These are phyloP conservation scores for Rhizopogon vinicolor DNA, from an alignment of 768 basidiomycete species.

Conservation along the genomic window DNA sequence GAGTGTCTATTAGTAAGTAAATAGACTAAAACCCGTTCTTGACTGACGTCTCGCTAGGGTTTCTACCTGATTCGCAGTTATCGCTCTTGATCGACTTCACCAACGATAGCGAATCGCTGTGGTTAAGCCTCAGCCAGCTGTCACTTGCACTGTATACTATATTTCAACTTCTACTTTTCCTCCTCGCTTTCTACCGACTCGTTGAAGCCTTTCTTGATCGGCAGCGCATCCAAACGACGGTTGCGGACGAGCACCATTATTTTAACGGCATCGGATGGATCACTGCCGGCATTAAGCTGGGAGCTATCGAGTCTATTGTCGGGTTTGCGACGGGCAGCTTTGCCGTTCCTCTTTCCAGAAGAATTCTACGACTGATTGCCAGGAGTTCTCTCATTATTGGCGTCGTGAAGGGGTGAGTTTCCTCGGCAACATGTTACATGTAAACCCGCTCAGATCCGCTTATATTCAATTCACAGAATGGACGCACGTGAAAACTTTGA, in stretches of 20 bases:
- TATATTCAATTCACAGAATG: conserved; percentile 24
- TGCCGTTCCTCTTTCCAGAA: conserved; percentile 46
- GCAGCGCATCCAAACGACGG: conserved; percentile 44
- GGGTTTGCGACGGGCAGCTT: conserved; percentile 60
- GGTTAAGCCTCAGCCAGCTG: conserved; percentile 55
- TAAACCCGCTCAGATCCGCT: background rate
- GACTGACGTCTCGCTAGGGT: background rate
- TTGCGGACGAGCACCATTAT: conserved; percentile 40
- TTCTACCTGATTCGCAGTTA: conserved; percentile 1
- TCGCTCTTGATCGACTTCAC: conserved; percentile 39
- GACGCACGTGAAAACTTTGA: conserved; percentile 52
- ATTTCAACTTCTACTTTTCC: conserved; percentile 57
- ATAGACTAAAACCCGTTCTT: background rate
- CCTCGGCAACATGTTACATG: background rate
- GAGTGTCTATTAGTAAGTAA: conserved; percentile 52
- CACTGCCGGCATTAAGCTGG: conserved; percentile 53
- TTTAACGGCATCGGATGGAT: conserved; percentile 67
- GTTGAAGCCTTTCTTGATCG: conserved; percentile 44
- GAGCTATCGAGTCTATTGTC: conserved; percentile 57
- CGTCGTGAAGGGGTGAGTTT: conserved; percentile 59
- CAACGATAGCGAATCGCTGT: conserved; percentile 31
- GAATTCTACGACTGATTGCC: conserved; percentile 51
- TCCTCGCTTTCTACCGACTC: conserved; percentile 56
- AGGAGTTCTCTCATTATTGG: conserved; percentile 58
- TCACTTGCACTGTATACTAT: conserved; percentile 55